Evolutionary conservation across 176 grass and related monocot species (phyloP).

Genomic region (Rhynchospora pubera): DNA sequence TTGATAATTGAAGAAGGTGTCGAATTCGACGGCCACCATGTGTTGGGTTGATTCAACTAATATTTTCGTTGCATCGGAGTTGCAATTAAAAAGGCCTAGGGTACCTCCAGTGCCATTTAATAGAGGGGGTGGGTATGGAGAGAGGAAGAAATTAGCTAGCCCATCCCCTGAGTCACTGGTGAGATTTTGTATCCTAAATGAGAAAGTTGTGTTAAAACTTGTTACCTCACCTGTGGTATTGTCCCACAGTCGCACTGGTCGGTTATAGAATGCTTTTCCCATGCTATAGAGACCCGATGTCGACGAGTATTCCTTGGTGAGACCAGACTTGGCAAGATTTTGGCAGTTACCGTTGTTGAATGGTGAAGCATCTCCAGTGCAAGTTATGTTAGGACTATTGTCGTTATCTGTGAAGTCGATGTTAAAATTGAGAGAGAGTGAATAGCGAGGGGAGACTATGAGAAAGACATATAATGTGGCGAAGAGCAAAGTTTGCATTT

Average conservation of each 20-base stretch:
- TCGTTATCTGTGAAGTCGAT: constrained; percentile 12
- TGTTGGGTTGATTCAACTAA: not conserved
- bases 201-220: constrained; percentile 21
- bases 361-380: not conserved
- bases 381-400: not conserved
- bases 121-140: not conserved
- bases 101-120: not conserved
- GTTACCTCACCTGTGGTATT: not conserved
- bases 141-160: constrained; percentile 29
- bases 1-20: not conserved
- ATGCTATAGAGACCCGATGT: too few relatives aligned
- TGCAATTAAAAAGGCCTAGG: constrained; percentile 22
- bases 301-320: not conserved
- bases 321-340: not conserved
- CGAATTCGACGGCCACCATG: constrained; percentile 20
- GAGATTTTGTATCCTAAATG: not conserved
- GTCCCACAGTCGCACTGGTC: constrained; percentile 13
- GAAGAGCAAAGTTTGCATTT: too few relatives aligned
- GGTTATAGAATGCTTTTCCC: not conserved
- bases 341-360: too few relatives aligned
- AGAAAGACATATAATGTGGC: not conserved
- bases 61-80: too few relatives aligned
- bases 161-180: not conserved
- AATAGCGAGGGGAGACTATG: not conserved
- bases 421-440: constrained; percentile 21